A percentile compares a stretch with the other conserved stretches of the same genome.
Evolutionary conservation across 805 yeast genomes (phyloP).

Genomic region (Myxozyma kluyveri): DNA sequence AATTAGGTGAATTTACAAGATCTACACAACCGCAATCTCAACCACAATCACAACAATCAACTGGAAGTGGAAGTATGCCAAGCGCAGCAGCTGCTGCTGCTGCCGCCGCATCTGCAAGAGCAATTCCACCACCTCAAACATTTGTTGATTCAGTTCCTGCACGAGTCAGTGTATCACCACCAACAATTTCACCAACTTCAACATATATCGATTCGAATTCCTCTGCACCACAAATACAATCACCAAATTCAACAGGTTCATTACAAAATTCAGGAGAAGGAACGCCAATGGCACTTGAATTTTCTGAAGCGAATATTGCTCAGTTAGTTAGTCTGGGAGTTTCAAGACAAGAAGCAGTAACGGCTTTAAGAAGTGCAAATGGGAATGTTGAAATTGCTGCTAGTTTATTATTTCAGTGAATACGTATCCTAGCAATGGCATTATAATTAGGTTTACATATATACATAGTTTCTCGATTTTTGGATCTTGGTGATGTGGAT

Average conservation of each 20-base stretch:
- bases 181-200: not conserved
- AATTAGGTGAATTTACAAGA: conserved; percentile 5
- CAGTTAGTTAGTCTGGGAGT: conserved; percentile 71
- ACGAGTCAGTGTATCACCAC: conserved; percentile 1
- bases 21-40: not conserved
- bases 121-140: not conserved
- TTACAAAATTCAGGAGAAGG: not conserved
- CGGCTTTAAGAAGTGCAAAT: conserved; percentile 61
- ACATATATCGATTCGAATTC: not conserved
- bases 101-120: conserved; percentile 1
- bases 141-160: not conserved
- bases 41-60: not conserved
- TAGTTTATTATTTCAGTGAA: conserved; percentile 43
- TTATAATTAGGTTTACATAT: too few species aligned
- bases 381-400: conserved; percentile 90
- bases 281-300: conserved; percentile 8
- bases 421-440: conserved; percentile 1
- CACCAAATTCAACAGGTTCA: not conserved
- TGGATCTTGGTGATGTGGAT: too few species aligned
- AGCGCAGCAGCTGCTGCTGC: conserved; percentile 4
- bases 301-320: conserved; percentile 42
- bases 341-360: conserved; percentile 56
- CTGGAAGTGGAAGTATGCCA: conserved; percentile 3
- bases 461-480: too few species aligned
- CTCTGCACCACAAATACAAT: not conserved